These are phyloP conservation scores for Vitis riparia DNA, from an alignment of 164 flowering plant species.

Conservation along the genomic window DNA sequence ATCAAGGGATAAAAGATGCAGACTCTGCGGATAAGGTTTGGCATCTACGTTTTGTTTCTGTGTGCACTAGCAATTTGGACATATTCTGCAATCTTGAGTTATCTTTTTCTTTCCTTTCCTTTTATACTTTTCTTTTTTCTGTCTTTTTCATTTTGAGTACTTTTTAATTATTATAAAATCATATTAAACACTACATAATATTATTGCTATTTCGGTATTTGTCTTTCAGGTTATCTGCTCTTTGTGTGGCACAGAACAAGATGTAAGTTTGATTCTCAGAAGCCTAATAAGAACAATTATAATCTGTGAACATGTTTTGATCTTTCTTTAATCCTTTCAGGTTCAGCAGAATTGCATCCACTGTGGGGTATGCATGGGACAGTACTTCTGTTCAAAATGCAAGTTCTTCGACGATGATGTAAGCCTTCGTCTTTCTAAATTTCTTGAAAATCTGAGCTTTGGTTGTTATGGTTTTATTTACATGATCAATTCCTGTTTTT, in stretches of 20 bases:
- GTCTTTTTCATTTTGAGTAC: too few relatives aligned
- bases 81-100: too few relatives aligned
- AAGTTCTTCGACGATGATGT: constrained; percentile 92
- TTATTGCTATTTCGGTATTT: neutral
- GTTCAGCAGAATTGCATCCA: constrained; percentile 68
- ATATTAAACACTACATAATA: too few relatives aligned
- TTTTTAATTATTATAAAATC: too few relatives aligned
- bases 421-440: constrained; percentile 13
- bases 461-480: neutral
- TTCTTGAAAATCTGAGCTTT: neutral
- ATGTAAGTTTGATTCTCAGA: constrained; percentile 44
- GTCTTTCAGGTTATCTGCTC: constrained; percentile 81
- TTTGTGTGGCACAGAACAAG: constrained; percentile 79
- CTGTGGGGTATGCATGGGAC: constrained; percentile 89
- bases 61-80: too few relatives aligned
- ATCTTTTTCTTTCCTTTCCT: neutral
- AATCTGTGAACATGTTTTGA: neutral
- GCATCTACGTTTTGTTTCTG: too few relatives aligned
- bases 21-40: too few relatives aligned
- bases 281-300: neutral
- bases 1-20: too few relatives aligned
- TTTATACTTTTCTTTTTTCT: neutral
- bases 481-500: neutral
- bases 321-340: constrained; percentile 33
- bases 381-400: constrained; percentile 77